These are phyloP conservation scores for Triticum urartu DNA, from an alignment of 176 grass and related monocot species.

Conservation along the genomic window DNA sequence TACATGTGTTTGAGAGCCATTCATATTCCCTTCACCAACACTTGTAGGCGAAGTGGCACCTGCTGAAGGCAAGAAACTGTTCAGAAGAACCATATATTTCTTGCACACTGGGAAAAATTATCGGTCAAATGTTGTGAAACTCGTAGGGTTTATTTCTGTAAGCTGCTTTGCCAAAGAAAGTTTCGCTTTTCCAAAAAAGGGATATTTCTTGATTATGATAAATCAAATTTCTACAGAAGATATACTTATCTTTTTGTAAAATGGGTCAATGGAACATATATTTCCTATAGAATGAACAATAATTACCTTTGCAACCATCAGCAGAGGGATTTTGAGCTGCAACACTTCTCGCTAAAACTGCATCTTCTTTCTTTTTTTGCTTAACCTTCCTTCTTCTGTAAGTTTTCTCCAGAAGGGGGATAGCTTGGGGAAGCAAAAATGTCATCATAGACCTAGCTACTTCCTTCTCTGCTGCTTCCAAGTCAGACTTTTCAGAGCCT, in stretches of 20 bases:
- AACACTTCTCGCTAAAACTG: conserved; percentile 15
- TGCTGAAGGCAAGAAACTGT: conserved; percentile 33
- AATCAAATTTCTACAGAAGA: conserved; percentile 16
- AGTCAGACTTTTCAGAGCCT: conserved; percentile 62
- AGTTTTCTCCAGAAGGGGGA: conserved; percentile 75
- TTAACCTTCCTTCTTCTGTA: conserved; percentile 53
- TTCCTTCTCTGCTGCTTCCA: conserved; percentile 59
- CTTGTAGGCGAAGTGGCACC: conserved; percentile 31
- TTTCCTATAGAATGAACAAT: conserved; percentile 19
- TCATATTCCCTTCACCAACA: conserved; percentile 23
- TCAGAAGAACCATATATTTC: neutral
- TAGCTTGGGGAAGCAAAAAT: conserved; percentile 86
- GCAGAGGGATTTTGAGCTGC: conserved; percentile 27
- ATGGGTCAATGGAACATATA: neutral
- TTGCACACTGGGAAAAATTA: conserved; percentile 17
- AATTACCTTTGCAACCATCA: conserved; percentile 55
- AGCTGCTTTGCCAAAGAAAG: conserved; percentile 20
- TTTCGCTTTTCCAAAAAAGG: conserved; percentile 17
- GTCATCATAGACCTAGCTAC: conserved; percentile 76
- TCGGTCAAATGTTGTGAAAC: neutral
- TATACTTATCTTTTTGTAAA: neutral
- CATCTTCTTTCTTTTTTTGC: conserved; percentile 39
- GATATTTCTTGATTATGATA: conserved; percentile 2
- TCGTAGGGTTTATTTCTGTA: neutral
- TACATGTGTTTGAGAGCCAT: conserved; percentile 17